Base-by-base conservation (phyloP, 140 eudicot genomes). In the Senecio squalidus region DNA sequence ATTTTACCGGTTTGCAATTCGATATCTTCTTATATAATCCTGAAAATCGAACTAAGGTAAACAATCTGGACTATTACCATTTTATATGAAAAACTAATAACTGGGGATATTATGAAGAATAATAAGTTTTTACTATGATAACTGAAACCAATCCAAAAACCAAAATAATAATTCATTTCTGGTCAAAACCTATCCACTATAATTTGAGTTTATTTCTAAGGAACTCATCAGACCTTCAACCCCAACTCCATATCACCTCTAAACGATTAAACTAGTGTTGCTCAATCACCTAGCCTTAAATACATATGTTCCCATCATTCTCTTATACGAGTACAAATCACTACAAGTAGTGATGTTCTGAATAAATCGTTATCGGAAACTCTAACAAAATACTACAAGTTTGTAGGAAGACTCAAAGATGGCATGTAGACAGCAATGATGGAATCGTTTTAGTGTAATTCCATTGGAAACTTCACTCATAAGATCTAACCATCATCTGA, bases 391-490 rank as follows among this genome's bases (percentile, higher is more conserved):
- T 64, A 62, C 60, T 75, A 69, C 64, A 71, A 76, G 13, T 69
- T 68, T 48, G 76, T 72, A 2, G 80, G 80, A 6, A 23, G 76
- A 9, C 68, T 68, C 4, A 31, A 5, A 26, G 46, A 57, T 20
- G 68, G 62, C 1, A 64, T 66, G 58, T 75, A 5, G 72, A 75
- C 17, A 68, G 80, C 41, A 62, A 68, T 10, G 80, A 75, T 20
- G 28, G 75, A 11, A 72, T 68, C 1, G 38, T 67, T 4, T 62
- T 75, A 17, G 39, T 68, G 56, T 34, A 68, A 59, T 7, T 57
- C 69, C 1, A 28, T 65, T 0, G 67, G 77, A 14, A 76, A 76
- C 55, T 70, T 70, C 60, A 48, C 58, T 58, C 44, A 43, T 68
- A 2, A 52, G 60, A 20, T 64, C 76, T 34, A 58, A 55, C 57